Conservation (phyloP, 2,329 filamentous ascomycete species). For the Sporothrix phasma region DNA sequence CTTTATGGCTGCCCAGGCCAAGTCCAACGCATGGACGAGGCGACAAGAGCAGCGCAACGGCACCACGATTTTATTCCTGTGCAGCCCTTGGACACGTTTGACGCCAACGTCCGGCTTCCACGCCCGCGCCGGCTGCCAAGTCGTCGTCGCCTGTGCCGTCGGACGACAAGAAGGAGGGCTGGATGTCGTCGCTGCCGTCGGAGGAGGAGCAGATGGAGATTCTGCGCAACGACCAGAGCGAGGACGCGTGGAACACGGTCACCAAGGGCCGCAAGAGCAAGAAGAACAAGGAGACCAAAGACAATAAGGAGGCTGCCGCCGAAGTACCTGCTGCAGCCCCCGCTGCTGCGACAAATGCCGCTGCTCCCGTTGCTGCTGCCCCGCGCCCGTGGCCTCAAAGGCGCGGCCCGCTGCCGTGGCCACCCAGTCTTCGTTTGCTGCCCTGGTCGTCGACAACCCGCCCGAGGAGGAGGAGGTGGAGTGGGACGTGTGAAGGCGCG, state of each 20-base stretch:
- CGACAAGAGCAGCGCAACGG: slow-evolving; percentile 32
- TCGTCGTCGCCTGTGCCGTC: slow-evolving; percentile 25
- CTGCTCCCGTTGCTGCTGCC: slow-evolving; percentile 19
- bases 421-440: slow-evolving; percentile 39
- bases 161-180: slow-evolving; percentile 31
- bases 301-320: slow-evolving; percentile 20
- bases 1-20: slow-evolving; percentile 36
- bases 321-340: slow-evolving; percentile 10
- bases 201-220: slow-evolving; percentile 54
- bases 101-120: slow-evolving; percentile 27
- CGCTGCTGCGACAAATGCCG: slow-evolving; percentile 20
- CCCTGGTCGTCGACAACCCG: slow-evolving; percentile 34
- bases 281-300: slow-evolving; percentile 34
- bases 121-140: no score
- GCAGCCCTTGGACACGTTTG: slow-evolving; percentile 50
- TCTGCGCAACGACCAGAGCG: slow-evolving; percentile 37
- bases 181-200: slow-evolving; percentile 44
- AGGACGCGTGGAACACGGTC: slow-evolving; percentile 51
- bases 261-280: slow-evolving; percentile 34
- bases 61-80: slow-evolving; percentile 29
- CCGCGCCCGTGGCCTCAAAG: slow-evolving; percentile 22
- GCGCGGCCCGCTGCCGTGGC: slow-evolving; percentile 25
- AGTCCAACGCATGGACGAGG: slow-evolving; percentile 32
- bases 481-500: slow-evolving; percentile 40
- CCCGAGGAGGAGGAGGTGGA: slow-evolving; percentile 37